These are phyloP conservation scores for Ophiostoma fasciatum DNA, from an alignment of 2,329 filamentous ascomycete genomes.

Conservation along the genomic window DNA sequence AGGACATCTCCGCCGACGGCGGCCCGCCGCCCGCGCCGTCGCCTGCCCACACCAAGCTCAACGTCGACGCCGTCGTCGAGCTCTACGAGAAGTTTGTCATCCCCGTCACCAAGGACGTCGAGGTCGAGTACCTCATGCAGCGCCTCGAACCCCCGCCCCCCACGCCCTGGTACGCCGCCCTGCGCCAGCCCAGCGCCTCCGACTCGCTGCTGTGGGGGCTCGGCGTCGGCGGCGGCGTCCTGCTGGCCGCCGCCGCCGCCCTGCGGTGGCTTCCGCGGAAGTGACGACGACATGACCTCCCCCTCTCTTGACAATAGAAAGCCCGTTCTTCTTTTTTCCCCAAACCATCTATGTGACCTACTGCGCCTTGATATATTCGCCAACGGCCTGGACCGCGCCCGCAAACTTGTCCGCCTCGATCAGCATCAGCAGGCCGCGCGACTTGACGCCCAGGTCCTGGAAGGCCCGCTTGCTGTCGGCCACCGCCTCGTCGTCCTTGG, in stretches of 20 bases:
- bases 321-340: too few species aligned
- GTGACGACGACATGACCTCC: too few species aligned
- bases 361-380: constrained; percentile 54
- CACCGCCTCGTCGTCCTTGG: constrained; percentile 63
- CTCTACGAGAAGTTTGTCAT: constrained; percentile 94
- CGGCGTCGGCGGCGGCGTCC: not conserved
- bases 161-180: constrained; percentile 6
- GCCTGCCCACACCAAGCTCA: constrained; percentile 53
- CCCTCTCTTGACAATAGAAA: too few species aligned
- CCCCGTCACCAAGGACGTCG: constrained; percentile 92
- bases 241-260: not conserved
- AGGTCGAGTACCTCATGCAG: constrained; percentile 97
- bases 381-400: constrained; percentile 58
- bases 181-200: not conserved
- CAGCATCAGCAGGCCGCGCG: constrained; percentile 71
- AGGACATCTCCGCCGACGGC: constrained; percentile 54
- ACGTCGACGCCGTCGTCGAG: constrained; percentile 76
- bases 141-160: constrained; percentile 34
- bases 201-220: constrained; percentile 3
- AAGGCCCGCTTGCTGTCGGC: constrained; percentile 91
- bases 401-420: constrained; percentile 70
- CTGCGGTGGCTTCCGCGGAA: constrained; percentile 8
- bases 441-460: constrained; percentile 79
- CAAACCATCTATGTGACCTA: too few species aligned
- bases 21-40: constrained; percentile 36